Conservation (phyloP, 345 rosid genomes). For the Dipteronia sinensis region DNA sequence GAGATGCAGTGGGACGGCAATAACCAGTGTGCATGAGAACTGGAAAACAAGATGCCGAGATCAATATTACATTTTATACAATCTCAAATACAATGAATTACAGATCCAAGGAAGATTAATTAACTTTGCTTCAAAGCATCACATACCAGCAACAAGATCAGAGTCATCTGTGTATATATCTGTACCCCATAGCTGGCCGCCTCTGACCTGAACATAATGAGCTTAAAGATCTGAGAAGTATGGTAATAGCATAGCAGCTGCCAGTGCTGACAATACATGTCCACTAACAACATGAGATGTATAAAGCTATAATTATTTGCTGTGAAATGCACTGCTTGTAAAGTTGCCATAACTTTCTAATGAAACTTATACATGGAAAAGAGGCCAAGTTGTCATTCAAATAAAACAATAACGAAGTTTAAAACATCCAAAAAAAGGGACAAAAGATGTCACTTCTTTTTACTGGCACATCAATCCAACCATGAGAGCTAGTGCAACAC, state of each 20-base stretch:
- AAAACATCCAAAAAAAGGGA: neutral
- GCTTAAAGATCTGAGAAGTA: constrained; percentile 19
- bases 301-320: neutral
- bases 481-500: neutral
- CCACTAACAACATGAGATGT: neutral
- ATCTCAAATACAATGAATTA: constrained; percentile 9
- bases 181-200: constrained; percentile 99
- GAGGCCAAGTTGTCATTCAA: neutral
- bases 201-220: constrained; percentile 73
- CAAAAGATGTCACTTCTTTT: neutral
- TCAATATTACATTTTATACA: constrained; percentile 14
- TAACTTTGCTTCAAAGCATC: constrained; percentile 7
- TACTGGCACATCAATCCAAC: neutral
- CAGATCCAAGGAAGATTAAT: neutral
- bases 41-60: constrained; percentile 40
- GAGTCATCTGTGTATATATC: constrained; percentile 97
- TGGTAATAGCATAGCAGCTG: neutral
- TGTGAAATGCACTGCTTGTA: neutral
- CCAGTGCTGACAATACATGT: neutral
- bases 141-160: constrained; percentile 96
- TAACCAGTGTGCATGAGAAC: constrained; percentile 99
- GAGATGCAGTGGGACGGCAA: constrained; percentile 95
- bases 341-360: neutral
- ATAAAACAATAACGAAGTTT: neutral
- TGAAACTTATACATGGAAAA: neutral